Base-by-base conservation (phyloP, 306 rosid species). In the Oxytropis ochrocephala region DNA sequence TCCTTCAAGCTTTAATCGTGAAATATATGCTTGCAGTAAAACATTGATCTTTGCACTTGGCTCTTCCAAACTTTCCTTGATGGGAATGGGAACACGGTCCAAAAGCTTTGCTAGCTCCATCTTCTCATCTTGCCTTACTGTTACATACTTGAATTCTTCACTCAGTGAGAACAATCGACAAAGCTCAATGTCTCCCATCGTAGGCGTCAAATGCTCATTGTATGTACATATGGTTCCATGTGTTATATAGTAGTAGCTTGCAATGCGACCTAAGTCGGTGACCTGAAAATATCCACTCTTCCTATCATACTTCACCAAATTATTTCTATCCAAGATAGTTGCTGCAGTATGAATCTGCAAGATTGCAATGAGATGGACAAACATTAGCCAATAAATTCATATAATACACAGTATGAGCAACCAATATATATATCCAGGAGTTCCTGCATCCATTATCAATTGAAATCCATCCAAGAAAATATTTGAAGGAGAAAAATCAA, bases 271-370 rank as follows among this genome's bases (percentile, higher is more conserved):
- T 90, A 90, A 76, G 79, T 93, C 98, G 3, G 96, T 93, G 42
- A 88, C 97, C 78, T 93, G 97, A 64, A 93, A 93, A 79, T 90
- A 93, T 57, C 97, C 97, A 57, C 94, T 93, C 85, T 93, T 93
- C 59, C 97, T 77, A 53, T 86, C 96, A 70, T 93, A 90, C 85
- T 90, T 93, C 54, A 88, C 87, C 86, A 90, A 77, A 81, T 88
- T 90, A 79, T 85, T 93, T 71, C 79, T 85, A 62, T 90, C 98
- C 72, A 93, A 79, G 72, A 90, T 82, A 67, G 84, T 82, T 43
- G 98, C 97, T 27, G 96, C 98, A 0, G 97, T 83, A 84, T 93
- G 97, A 75, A 93, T 88, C 98, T 93, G 90, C 84, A 75, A 70
- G 48, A 72, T 59, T 57, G 6, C 29, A 24, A 24, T 24, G 3